phyloP scores from a whole-genome alignment of 2,329 filamentous ascomycete genomes.

The Ophiostoma sp. region DNA sequence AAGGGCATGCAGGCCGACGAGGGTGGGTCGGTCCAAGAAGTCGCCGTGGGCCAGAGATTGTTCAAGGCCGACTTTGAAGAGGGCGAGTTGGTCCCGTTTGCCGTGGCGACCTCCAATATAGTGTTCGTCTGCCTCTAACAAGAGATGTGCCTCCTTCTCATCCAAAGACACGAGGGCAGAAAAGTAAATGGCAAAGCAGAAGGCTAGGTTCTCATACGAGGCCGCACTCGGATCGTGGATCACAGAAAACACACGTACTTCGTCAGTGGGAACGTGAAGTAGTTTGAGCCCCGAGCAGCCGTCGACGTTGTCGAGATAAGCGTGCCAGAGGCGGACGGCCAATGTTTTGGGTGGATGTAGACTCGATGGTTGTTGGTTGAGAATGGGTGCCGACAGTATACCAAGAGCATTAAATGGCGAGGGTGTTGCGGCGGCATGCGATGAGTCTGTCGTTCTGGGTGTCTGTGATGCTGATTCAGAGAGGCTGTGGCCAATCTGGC shows the following conservation, averaged over 20 bases:
- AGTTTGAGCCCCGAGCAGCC: background rate
- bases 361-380: background rate
- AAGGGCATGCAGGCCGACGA: background rate
- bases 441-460: background rate
- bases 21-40: background rate
- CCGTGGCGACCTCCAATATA: no score
- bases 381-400: background rate
- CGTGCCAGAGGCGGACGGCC: slow-evolving; percentile 2
- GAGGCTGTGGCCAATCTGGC: background rate
- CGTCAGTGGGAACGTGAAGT: background rate
- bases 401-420: slow-evolving; percentile 3
- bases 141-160: background rate
- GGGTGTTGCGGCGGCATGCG: background rate
- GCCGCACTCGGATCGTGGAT: background rate
- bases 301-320: slow-evolving; percentile 2
- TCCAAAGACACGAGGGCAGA: background rate
- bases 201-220: background rate
- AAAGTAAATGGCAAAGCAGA: slow-evolving; percentile 16
- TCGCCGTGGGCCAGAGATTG: slow-evolving; percentile 8
- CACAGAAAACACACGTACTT: background rate
- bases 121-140: background rate
- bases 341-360: background rate
- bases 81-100: background rate
- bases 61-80: background rate
- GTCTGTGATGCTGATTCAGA: background rate